Percentiles rank a stretch among this genome's conserved stretches.
Conservation (phyloP, 2,329 filamentous ascomycete species). For the Chaetomium sp. region DNA sequence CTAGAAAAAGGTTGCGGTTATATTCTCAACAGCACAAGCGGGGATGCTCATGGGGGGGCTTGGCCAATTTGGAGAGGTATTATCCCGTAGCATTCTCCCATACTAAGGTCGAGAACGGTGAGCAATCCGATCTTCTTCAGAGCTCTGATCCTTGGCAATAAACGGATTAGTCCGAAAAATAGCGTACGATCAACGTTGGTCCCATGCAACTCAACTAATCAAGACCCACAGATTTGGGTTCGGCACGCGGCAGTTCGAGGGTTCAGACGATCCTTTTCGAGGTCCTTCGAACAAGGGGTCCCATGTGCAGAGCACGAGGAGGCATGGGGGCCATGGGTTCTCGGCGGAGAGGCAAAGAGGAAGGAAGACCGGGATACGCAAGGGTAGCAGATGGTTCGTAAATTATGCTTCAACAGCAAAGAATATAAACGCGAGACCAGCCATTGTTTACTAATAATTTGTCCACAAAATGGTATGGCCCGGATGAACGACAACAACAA, state of each 20-base stretch:
- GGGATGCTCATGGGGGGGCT: neutral
- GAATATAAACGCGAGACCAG: neutral
- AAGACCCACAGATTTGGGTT: neutral
- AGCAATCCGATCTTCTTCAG: neutral
- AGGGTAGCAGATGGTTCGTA: neutral
- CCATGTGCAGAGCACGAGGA: neutral
- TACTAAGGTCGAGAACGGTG: neutral
- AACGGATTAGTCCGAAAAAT: neutral
- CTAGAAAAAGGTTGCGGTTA: neutral
- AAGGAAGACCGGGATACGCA: neutral
- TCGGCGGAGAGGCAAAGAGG: too few species aligned
- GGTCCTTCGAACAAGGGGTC: neutral
- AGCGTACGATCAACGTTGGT: neutral
- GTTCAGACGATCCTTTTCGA: neutral
- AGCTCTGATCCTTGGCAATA: conserved; percentile 1
- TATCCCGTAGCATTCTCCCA: conserved; percentile 28
- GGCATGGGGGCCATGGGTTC: too few species aligned
- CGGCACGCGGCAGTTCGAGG: neutral
- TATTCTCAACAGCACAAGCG: neutral
- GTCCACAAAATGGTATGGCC: neutral
- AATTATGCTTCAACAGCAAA: neutral
- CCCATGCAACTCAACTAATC: neutral
- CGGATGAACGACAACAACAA: neutral
- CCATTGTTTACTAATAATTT: neutral
- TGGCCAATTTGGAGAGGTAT: conserved; percentile 26